Conservation (phyloP, 805 yeast genomes). For the Hanseniaspora nectarophila region DNA sequence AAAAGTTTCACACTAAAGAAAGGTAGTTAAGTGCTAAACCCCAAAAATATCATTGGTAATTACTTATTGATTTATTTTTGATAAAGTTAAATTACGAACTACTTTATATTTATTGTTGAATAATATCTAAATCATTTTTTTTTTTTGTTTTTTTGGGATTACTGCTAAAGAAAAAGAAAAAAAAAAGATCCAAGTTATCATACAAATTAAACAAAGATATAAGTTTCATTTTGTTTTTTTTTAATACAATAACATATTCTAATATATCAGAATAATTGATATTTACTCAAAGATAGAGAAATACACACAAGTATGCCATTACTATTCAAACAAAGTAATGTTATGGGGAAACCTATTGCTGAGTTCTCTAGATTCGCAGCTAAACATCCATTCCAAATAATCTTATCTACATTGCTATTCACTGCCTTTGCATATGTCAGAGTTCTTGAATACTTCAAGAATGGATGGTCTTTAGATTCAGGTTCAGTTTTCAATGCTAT, state of each 20-base stretch:
- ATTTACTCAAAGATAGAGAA: background rate
- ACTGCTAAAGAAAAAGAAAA: background rate
- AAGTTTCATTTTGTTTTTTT: background rate
- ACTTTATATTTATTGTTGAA: no score
- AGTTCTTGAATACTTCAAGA: constrained; percentile 53
- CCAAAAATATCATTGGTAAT: background rate
- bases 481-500: constrained; percentile 4
- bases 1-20: background rate
- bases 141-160: no score
- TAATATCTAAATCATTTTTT: background rate
- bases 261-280: background rate
- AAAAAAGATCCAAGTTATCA: background rate
- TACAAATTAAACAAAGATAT: background rate
- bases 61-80: background rate
- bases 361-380: constrained; percentile 47
- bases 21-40: background rate
- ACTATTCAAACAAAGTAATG: constrained; percentile 24
- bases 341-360: constrained; percentile 34
- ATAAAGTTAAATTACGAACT: no score
- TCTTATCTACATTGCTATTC: constrained; percentile 55
- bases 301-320: constrained; percentile 20
- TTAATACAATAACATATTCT: background rate
- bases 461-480: constrained; percentile 27
- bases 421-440: constrained; percentile 75
- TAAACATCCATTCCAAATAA: constrained; percentile 74